These are phyloP conservation scores for Galerina marginata DNA, from an alignment of 768 basidiomycete species.

Conservation along the genomic window DNA sequence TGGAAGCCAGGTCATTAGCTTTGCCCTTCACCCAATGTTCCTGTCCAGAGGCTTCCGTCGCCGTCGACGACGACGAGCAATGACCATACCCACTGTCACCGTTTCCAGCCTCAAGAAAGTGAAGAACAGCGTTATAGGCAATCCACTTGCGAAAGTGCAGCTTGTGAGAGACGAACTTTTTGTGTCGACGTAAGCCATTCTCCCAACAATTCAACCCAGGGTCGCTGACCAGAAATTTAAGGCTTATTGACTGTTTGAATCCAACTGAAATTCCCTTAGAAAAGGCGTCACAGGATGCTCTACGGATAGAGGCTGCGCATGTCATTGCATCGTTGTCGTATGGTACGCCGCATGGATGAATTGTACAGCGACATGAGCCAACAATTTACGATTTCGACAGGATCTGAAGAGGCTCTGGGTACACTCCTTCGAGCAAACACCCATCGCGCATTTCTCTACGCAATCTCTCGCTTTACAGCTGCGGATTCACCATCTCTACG, in stretches of 20 bases:
- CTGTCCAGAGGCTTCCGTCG: background rate
- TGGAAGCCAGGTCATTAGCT: no score
- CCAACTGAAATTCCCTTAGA: slow-evolving; percentile 22
- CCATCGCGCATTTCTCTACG: slow-evolving; percentile 63
- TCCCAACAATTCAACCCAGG: slow-evolving; percentile 7
- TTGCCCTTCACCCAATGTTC: no score
- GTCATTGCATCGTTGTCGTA: slow-evolving; percentile 76
- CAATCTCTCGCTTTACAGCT: slow-evolving; percentile 55
- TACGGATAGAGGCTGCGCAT: slow-evolving; percentile 77
- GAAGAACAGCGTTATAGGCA: slow-evolving; percentile 82
- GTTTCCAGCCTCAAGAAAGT: slow-evolving; percentile 60
- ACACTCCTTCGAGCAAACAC: slow-evolving; percentile 64
- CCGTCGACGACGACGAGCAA: background rate
- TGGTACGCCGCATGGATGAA: slow-evolving; percentile 39
- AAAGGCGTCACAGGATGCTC: slow-evolving; percentile 46
- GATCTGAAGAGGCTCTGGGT: slow-evolving; percentile 64
- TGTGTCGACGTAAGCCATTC: slow-evolving; percentile 53
- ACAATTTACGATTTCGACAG: slow-evolving; percentile 32
- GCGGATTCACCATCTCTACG: slow-evolving; percentile 46
- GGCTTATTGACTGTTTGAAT: slow-evolving; percentile 63
- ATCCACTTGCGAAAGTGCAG: slow-evolving; percentile 70
- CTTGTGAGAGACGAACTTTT: slow-evolving; percentile 62
- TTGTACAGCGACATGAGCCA: background rate
- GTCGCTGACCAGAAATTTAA: slow-evolving; percentile 11
- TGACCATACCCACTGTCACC: slow-evolving; percentile 14